These are phyloP conservation scores for Dicorynia guianensis DNA, from an alignment of 306 rosid genomes.

Conservation along the genomic window DNA sequence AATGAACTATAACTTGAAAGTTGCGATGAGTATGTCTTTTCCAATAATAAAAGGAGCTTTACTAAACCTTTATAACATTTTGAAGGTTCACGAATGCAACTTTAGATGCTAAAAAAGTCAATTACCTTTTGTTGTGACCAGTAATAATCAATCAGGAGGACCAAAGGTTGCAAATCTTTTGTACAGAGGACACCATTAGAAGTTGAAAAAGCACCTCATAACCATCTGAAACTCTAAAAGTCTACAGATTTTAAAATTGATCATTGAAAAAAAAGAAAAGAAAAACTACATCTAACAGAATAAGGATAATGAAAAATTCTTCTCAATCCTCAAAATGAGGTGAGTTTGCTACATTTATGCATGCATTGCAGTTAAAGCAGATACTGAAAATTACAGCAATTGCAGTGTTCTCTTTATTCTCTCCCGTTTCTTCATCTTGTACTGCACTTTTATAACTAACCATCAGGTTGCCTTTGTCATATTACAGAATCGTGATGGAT, in stretches of 20 bases:
- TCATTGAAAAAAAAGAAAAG: neutral
- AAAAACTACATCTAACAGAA: neutral
- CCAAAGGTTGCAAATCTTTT: neutral
- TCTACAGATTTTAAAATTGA: neutral
- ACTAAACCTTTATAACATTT: conserved; percentile 9
- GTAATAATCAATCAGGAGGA: neutral
- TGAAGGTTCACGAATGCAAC: conserved; percentile 2
- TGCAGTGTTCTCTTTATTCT: neutral
- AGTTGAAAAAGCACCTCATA: conserved; percentile 12
- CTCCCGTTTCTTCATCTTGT: conserved; percentile 11
- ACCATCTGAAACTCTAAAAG: neutral
- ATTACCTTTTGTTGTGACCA: neutral
- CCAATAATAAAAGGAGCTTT: neutral
- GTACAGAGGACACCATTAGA: neutral
- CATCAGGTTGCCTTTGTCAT: conserved; percentile 38
- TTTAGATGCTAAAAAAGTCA: neutral
- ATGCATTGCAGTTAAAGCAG: conserved; percentile 11
- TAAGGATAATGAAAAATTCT: neutral
- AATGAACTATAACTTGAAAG: conserved; percentile 9
- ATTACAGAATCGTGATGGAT: conserved; percentile 89
- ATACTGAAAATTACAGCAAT: conserved; percentile 6
- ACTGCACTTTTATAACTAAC: conserved; percentile 40
- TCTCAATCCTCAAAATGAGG: neutral
- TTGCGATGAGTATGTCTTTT: conserved; percentile 14
- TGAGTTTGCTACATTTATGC: neutral